Base-by-base conservation (phyloP, 2,329 filamentous ascomycete species). In the Aspergillus sojae region DNA sequence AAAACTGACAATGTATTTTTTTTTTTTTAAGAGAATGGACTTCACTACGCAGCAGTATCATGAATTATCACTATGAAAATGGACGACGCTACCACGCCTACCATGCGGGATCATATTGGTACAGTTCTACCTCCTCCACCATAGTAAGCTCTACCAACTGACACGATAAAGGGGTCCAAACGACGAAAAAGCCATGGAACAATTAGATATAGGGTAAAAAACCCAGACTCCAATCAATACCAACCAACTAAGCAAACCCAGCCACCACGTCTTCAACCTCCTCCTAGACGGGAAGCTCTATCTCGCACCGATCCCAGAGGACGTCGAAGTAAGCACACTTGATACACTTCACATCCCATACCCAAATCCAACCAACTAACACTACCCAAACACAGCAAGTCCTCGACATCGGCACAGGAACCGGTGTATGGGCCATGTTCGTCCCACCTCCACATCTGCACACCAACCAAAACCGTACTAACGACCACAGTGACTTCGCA, bases 231-330 rank as follows among this genome's bases (percentile, higher is more conserved):
- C 36, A 45, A 9, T 19, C 16, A 14, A 9, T 2, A 21, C 2
- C 10, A 9, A 3, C 57, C n/a, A 28, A 39, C 57, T 62, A 48
- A 54, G 7, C 32, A 21, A 28, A 28, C 21, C n/a, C 57, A 79
- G 80, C 11, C 78, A 80, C 63, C 74, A 79, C 69, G 72, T 82
- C 65, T 78, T 76, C 69, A 64, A 74, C 46, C 65, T 79, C 64
- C 75, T 75, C 0, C 69, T 65, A 12, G 62, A 66, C 48, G 73
- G 70, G 23, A 70, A 71, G 6, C 64, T 74, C 0, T 73, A 77
- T 46, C 68, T 74, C 2, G 72, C 71, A 4, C 77, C 74, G 6
- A 60, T 69, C 5, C 7, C 28, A 14, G 61, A 67, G 7, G 28
- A 48, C 28, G 21, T 50, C 12, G 12, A 43, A 10, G 57, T 53